These are phyloP conservation scores for Phytopythium boreale DNA, from an alignment of 352 stramenopile genomes.

Conservation along the genomic window DNA sequence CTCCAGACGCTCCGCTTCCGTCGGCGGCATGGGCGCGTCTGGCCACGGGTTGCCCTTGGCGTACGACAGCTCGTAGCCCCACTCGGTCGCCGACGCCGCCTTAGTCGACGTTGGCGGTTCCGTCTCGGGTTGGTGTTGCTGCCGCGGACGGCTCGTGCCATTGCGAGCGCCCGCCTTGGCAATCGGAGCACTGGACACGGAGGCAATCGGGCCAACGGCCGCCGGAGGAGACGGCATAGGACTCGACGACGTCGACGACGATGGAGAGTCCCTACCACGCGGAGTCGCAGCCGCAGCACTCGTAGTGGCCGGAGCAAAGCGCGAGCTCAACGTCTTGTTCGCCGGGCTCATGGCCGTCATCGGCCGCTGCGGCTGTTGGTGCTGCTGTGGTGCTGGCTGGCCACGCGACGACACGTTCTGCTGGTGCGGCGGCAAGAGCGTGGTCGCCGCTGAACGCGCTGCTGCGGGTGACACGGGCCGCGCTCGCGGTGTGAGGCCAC, in stretches of 20 bases:
- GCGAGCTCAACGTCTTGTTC: neutral
- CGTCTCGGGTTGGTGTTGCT: constrained; percentile 14
- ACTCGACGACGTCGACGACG: constrained; percentile 4
- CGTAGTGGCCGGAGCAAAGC: neutral
- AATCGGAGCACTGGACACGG: neutral
- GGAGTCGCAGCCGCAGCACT: neutral
- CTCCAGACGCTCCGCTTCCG: constrained; percentile 51
- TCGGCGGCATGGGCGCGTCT: constrained; percentile 55
- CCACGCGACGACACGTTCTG: neutral
- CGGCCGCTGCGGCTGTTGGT: neutral
- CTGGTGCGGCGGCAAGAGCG: neutral
- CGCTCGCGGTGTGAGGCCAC: neutral
- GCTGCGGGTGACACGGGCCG: neutral
- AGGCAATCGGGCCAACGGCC: neutral
- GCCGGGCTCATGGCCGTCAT: neutral
- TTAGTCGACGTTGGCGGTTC: neutral
- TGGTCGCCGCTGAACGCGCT: neutral
- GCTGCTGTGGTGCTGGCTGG: neutral
- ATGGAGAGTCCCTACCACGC: neutral
- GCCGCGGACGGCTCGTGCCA: constrained; percentile 1
- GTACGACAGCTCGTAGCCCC: constrained; percentile 69
- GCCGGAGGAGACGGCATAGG: neutral
- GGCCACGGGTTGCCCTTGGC: constrained; percentile 74
- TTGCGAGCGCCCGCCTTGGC: constrained; percentile 4
- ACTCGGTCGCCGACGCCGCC: constrained; percentile 13